These are phyloP conservation scores for Scheffersomyces cryptocercus DNA, from an alignment of 1,139 yeast species.

Conservation along the genomic window DNA sequence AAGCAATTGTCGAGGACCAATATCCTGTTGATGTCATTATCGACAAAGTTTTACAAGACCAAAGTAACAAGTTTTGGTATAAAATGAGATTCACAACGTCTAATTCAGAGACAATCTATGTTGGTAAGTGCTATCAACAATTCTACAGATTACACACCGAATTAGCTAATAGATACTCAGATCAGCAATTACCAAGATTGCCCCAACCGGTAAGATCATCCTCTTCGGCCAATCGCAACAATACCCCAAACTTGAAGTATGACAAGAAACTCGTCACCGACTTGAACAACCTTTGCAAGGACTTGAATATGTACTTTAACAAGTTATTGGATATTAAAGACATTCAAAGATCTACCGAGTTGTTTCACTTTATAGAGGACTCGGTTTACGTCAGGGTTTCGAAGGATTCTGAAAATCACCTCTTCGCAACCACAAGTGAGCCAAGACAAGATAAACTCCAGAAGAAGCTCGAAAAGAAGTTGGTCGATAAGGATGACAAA, in stretches of 20 bases:
- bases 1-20: neutral
- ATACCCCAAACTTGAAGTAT: neutral
- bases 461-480: too few relatives aligned
- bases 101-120: constrained; percentile 11
- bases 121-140: constrained; percentile 22
- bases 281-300: constrained; percentile 11
- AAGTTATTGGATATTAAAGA: constrained; percentile 5
- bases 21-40: constrained; percentile 8
- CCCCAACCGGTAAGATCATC: constrained; percentile 13
- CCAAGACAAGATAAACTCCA: too few relatives aligned
- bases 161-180: constrained; percentile 6
- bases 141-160: constrained; percentile 19
- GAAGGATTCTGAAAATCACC: neutral
- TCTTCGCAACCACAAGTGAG: too few relatives aligned
- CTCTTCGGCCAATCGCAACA: constrained; percentile 3
- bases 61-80: constrained; percentile 19
- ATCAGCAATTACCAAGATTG: constrained; percentile 8
- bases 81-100: constrained; percentile 13
- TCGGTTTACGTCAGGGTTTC: constrained; percentile 5
- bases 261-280: constrained; percentile 10
- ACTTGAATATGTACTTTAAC: constrained; percentile 13
- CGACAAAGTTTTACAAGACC: constrained; percentile 17
- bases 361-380: constrained; percentile 8
- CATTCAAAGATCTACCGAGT: constrained; percentile 7
- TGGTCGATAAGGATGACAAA: neutral